Percentiles rank a stretch among this genome's conserved stretches.
These are phyloP conservation scores for Apiospora hydei DNA, from an alignment of 2,329 filamentous ascomycete species.

Conservation along the genomic window DNA sequence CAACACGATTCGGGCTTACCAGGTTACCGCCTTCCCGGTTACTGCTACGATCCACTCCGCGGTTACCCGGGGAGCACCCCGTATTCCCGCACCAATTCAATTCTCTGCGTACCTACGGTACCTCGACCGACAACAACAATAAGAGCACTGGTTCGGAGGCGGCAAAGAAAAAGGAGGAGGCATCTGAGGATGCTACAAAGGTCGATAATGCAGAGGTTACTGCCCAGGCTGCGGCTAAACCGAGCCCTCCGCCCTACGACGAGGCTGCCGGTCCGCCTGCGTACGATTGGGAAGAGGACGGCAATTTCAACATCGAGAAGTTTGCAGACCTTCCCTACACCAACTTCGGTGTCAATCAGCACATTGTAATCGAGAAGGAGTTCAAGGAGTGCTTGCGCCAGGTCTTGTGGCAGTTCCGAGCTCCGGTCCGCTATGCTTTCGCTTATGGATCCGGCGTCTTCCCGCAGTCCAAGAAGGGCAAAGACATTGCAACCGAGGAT, in stretches of 20 bases:
- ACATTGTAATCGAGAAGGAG: slow-evolving; percentile 94
- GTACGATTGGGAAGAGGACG: slow-evolving; percentile 77
- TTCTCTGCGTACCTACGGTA: slow-evolving; percentile 30
- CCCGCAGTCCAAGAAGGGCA: slow-evolving; percentile 68
- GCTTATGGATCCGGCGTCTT: slow-evolving; percentile 98
- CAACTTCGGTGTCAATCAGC: slow-evolving; percentile 93
- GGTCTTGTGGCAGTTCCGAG: slow-evolving; percentile 89
- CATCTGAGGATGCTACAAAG: slow-evolving; percentile 36
- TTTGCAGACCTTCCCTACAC: slow-evolving; percentile 80
- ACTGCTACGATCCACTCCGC: neutral
- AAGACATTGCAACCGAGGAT: slow-evolving; percentile 60
- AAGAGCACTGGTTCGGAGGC: slow-evolving; percentile 30
- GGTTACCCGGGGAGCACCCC: slow-evolving; percentile 11
- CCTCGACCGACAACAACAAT: slow-evolving; percentile 1
- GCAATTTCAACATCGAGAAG: slow-evolving; percentile 72
- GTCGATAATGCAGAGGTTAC: slow-evolving; percentile 28
- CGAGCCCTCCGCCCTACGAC: slow-evolving; percentile 33
- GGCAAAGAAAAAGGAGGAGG: slow-evolving; percentile 35
- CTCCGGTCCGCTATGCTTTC: slow-evolving; percentile 95
- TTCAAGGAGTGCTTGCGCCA: slow-evolving; percentile 90
- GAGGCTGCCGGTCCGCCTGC: slow-evolving; percentile 32
- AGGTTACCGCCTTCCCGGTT: neutral
- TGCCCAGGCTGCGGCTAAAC: slow-evolving; percentile 35
- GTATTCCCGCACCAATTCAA: slow-evolving; percentile 22
- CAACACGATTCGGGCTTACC: neutral